Evolutionary conservation across 2,329 filamentous ascomycete species (phyloP), one percentile per base, ranked within the genome.

Genomic region (Claviceps sorghi): DNA sequence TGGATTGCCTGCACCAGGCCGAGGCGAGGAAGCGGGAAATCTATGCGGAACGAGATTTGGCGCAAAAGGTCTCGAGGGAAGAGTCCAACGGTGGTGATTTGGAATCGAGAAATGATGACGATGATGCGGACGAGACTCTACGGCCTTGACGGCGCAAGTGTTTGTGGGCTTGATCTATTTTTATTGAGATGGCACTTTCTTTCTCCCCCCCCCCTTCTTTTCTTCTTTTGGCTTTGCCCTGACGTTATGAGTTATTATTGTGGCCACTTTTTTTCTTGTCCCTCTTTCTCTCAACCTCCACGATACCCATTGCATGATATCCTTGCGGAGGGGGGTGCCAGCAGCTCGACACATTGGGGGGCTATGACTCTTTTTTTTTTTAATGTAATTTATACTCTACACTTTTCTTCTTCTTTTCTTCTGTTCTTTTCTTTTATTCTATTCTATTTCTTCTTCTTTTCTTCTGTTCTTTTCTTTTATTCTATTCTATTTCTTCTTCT

Each of bases 1-100:
- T 96, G 59, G 93, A 97, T 65, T 83, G 82, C 36, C 71, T 98
- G 49, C 76, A 82, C 53, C 78, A 80, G 40, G 90, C 90, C 0
- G 80, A 86, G 59, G 69, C 65, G 34, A 76, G 81, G 52, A 89
- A 86, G 64, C 76, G 79, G 46, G 83, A 83, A 63, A 83, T 96
- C 43, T 85, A 88, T 58, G 64, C 66, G 3, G 80, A 84, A 65
- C 67, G 80, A 51, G 76, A 76, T 38, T n/a, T 38, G 42, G 64
- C 73, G 21, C 66, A 71, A 46, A 69, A 72, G n/a, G 75, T 73
- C 4, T 72, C 73, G 0, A 65, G 63, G 26, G 26, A 26, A 26
- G 26, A 26, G 26, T 26, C 26, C 26, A 26, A 26, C 19, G 72
- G 73, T 22, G 67, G 60, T 4, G 70, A 71, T 1, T 63, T 66